A percentile compares a stretch with the other conserved stretches of the same genome.
phyloP scores from a whole-genome alignment of 495 filamentous ascomycete species.

The Hypoxylon lienhwacheense region DNA sequence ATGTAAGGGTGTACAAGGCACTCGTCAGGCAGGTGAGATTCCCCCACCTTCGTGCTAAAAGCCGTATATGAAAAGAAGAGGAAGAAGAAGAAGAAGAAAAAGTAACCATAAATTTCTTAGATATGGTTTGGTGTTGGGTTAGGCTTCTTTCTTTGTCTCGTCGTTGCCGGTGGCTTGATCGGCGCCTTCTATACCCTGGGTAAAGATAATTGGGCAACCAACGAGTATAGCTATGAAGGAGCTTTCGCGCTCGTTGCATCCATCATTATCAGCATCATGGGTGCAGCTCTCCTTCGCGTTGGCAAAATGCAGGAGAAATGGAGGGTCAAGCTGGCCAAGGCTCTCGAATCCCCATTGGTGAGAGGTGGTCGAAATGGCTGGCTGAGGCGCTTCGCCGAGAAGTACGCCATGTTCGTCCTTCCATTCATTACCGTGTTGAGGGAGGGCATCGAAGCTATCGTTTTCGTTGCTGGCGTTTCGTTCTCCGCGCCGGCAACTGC shows the following conservation, averaged over 20 bases:
- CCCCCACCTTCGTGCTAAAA: background rate
- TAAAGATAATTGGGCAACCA: conserved; percentile 62
- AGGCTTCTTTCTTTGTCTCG: conserved; percentile 67
- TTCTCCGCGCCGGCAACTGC: conserved; percentile 71
- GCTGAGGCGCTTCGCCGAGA: conserved; percentile 68
- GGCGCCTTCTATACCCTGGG: conserved; percentile 77
- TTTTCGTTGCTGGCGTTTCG: conserved; percentile 80
- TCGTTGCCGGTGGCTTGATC: conserved; percentile 72
- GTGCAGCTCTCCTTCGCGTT: conserved; percentile 76
- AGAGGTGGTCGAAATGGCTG: conserved; percentile 39
- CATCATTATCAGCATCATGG: conserved; percentile 77
- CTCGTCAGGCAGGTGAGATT: conserved; percentile 67
- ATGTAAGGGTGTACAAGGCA: conserved; percentile 62
- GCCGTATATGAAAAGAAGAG: background rate
- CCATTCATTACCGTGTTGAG: conserved; percentile 83
- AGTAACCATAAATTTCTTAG: conserved; percentile 42
- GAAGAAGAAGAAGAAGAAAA: no score
- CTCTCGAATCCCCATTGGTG: conserved; percentile 58
- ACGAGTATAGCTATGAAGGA: conserved; percentile 80
- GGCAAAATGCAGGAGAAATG: conserved; percentile 85
- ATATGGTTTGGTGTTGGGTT: conserved; percentile 69
- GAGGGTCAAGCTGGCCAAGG: conserved; percentile 72
- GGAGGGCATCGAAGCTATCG: conserved; percentile 79
- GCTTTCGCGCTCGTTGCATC: conserved; percentile 69
- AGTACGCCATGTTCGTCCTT: conserved; percentile 79